Percentiles rank a stretch among this genome's conserved stretches.
These are phyloP conservation scores for Leucocoprinus leucothites DNA, from an alignment of 768 basidiomycete genomes.

Conservation along the genomic window DNA sequence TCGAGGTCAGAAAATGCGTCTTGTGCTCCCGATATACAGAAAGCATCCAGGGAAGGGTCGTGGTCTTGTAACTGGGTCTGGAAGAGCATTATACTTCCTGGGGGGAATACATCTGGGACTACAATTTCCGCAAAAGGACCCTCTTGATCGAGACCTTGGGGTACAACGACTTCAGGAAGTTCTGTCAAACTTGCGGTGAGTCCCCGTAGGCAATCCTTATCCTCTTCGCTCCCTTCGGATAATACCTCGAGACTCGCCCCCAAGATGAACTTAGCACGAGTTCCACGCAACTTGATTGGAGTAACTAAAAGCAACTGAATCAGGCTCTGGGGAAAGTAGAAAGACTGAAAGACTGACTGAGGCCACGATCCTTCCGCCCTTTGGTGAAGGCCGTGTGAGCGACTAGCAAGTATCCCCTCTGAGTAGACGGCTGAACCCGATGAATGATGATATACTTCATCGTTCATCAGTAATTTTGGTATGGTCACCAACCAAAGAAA, in stretches of 20 bases:
- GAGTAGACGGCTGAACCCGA: slow-evolving; percentile 85
- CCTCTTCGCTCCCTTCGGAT: slow-evolving; percentile 52
- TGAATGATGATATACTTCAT: slow-evolving; percentile 88
- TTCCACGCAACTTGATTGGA: slow-evolving; percentile 80
- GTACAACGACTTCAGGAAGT: slow-evolving; percentile 54
- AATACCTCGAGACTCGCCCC: slow-evolving; percentile 73
- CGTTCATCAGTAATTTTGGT: not conserved
- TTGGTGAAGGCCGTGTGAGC: slow-evolving; percentile 92
- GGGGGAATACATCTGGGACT: slow-evolving; percentile 90
- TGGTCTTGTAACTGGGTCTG: slow-evolving; percentile 78
- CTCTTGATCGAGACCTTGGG: slow-evolving; percentile 59
- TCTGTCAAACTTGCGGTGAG: slow-evolving; percentile 68
- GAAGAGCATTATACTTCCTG: slow-evolving; percentile 92
- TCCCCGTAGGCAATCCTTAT: slow-evolving; percentile 59
- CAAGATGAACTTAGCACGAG: slow-evolving; percentile 74
- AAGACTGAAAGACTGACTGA: slow-evolving; percentile 46
- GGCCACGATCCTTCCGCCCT: slow-evolving; percentile 76
- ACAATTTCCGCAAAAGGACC: slow-evolving; percentile 75
- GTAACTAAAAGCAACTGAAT: slow-evolving; percentile 48
- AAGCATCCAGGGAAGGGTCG: slow-evolving; percentile 65
- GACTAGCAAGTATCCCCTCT: slow-evolving; percentile 89
- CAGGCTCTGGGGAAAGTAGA: not conserved
- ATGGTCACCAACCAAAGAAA: not conserved
- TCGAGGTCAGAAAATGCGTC: slow-evolving; percentile 71
- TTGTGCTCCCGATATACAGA: slow-evolving; percentile 69